Evolutionary conservation across 2,329 filamentous ascomycete genomes (phyloP).

Genomic region (Botrytis cinerea): DNA sequence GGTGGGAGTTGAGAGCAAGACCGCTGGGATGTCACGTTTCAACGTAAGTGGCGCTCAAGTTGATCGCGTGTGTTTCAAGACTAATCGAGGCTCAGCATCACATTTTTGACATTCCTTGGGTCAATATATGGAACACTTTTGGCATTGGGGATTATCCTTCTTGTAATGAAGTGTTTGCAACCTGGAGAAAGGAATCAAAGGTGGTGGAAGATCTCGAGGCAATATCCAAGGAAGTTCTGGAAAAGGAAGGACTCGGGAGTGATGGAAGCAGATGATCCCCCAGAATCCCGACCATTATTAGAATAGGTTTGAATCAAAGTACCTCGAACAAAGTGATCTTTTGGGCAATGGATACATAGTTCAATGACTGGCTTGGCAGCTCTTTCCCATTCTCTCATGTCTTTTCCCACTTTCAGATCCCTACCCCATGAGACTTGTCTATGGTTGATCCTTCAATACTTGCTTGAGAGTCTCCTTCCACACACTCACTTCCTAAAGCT

Average conservation of each 20-base stretch:
- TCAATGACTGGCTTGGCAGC: background rate
- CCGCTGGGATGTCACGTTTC: constrained; percentile 48
- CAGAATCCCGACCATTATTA: constrained; percentile 13
- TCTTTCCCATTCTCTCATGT: background rate
- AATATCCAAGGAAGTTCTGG: constrained; percentile 5
- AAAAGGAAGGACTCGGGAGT: background rate
- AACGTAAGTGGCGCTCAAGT: constrained; percentile 32
- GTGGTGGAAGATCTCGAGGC: constrained; percentile 1
- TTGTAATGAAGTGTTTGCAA: background rate
- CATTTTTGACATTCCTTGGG: constrained; percentile 43
- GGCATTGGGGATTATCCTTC: constrained; percentile 28
- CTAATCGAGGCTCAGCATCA: constrained; percentile 38
- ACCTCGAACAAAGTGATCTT: background rate
- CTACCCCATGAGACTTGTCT: no score
- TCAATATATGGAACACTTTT: constrained; percentile 40
- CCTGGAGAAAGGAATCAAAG: background rate
- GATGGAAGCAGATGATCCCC: background rate
- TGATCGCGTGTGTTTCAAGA: background rate
- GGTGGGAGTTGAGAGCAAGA: constrained; percentile 47
- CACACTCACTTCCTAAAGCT: background rate
- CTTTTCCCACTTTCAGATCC: background rate
- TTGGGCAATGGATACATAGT: background rate
- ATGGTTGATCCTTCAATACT: background rate
- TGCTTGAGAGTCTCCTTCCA: background rate
- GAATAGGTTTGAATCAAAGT: background rate